These are phyloP conservation scores for Solanum aculeatissimum DNA, from an alignment of 305 asterid genomes.

Conservation along the genomic window DNA sequence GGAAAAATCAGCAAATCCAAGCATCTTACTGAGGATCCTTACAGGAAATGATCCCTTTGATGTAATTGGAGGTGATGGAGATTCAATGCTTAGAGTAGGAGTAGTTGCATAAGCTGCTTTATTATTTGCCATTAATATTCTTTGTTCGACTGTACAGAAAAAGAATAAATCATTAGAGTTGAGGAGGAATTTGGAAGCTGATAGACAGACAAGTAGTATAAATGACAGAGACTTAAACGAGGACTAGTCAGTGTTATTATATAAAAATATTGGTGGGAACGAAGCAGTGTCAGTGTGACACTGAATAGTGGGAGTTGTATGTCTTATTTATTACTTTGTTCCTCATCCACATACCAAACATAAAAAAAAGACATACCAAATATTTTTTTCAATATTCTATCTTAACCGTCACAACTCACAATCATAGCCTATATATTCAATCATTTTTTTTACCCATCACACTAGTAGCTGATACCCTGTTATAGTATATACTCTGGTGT, in stretches of 20 bases:
- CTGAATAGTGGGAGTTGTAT: constrained; percentile 22
- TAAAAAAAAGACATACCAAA: too few relatives aligned
- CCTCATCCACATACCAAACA: constrained; percentile 5
- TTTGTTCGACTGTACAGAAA: not conserved
- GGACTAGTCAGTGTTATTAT: not conserved
- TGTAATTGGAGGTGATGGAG: constrained; percentile 3
- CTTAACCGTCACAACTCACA: not conserved
- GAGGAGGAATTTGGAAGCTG: not conserved
- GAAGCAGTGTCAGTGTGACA: not conserved
- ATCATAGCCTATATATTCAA: not conserved
- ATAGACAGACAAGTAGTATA: not conserved
- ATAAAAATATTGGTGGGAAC: not conserved
- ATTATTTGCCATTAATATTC: constrained; percentile 10
- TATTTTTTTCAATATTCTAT: not conserved
- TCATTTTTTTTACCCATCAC: not conserved
- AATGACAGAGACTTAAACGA: not conserved
- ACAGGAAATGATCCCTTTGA: constrained; percentile 22
- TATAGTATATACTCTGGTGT: not conserved
- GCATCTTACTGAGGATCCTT: constrained; percentile 11
- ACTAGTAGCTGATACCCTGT: not conserved
- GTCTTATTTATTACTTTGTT: constrained; percentile 25
- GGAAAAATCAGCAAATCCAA: constrained; percentile 17
- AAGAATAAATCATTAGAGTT: not conserved
- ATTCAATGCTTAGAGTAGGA: constrained; percentile 12
- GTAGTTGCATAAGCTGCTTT: not conserved